phyloP scores from a whole-genome alignment of 345 rosid genomes.

The Erodium maritimum region DNA sequence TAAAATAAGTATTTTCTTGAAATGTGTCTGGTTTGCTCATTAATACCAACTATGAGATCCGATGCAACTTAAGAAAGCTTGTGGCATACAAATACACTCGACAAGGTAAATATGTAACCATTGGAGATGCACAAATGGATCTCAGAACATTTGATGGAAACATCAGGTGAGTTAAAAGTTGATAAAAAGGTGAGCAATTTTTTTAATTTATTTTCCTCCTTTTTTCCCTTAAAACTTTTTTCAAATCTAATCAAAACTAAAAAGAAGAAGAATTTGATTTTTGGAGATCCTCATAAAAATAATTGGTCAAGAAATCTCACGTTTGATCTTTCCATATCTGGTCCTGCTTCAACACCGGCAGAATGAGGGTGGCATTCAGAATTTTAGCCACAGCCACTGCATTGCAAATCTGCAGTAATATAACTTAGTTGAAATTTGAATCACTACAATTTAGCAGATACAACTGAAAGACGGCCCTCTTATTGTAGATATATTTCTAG shows the following conservation, averaged over 20 bases:
- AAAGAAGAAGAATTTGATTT: not conserved
- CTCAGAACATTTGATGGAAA: not conserved
- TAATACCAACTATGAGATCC: not conserved
- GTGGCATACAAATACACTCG: not conserved
- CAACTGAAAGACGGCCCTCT: not conserved
- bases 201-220: not conserved
- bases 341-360: conserved; percentile 97
- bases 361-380: conserved; percentile 93
- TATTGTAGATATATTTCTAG: too few species aligned
- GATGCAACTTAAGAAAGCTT: not conserved
- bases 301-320: conserved; percentile 26
- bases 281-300: not conserved
- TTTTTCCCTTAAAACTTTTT: not conserved
- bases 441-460: not conserved
- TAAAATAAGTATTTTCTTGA: not conserved
- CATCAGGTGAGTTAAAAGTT: not conserved
- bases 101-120: not conserved
- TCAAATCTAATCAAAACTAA: not conserved
- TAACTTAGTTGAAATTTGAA: conserved; percentile 5
- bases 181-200: not conserved
- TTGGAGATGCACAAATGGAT: not conserved
- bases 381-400: conserved; percentile 99
- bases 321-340: conserved; percentile 99
- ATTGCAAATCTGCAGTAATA: conserved; percentile 86
- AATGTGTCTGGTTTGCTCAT: too few species aligned